A percentile compares a stretch with the other conserved stretches of the same genome.
Evolutionary conservation across 2,329 filamentous ascomycete species (phyloP).

Genomic region (Claviceps cyperi): DNA sequence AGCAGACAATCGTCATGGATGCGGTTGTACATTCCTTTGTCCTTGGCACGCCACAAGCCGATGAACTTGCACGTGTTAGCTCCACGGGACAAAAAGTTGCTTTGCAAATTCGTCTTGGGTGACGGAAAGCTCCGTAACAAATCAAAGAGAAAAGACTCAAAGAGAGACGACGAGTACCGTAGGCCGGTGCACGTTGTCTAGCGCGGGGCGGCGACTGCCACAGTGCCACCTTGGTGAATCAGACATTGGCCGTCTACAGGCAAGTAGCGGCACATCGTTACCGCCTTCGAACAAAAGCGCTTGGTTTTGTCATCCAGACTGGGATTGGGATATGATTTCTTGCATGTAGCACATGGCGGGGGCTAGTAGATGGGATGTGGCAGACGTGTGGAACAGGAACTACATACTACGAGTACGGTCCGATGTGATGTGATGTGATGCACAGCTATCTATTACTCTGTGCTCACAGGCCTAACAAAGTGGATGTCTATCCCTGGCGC

Average conservation of each 20-base stretch:
- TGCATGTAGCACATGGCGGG: too few species aligned
- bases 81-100: not conserved
- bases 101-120: not conserved
- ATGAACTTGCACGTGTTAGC: not conserved
- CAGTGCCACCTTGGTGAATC: not conserved
- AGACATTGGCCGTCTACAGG: not conserved
- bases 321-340: not conserved
- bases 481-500: too few species aligned
- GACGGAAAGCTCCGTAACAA: not conserved
- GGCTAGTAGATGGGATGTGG: too few species aligned
- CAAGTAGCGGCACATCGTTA: not conserved
- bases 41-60: not conserved
- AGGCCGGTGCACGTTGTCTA: not conserved
- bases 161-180: not conserved
- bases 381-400: too few species aligned
- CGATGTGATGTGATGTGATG: too few species aligned
- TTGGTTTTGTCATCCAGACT: not conserved
- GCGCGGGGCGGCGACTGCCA: not conserved
- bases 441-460: too few species aligned
- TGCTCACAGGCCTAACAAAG: too few species aligned
- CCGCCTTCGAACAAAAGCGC: not conserved
- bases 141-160: not conserved
- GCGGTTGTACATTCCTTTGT: not conserved
- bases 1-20: not conserved
- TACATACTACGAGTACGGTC: too few species aligned